Evolutionary conservation across 2,329 filamentous ascomycete genomes (phyloP), one percentile per base, ranked within the genome.

Genomic region (Chrysosporium keratinophilum): DNA sequence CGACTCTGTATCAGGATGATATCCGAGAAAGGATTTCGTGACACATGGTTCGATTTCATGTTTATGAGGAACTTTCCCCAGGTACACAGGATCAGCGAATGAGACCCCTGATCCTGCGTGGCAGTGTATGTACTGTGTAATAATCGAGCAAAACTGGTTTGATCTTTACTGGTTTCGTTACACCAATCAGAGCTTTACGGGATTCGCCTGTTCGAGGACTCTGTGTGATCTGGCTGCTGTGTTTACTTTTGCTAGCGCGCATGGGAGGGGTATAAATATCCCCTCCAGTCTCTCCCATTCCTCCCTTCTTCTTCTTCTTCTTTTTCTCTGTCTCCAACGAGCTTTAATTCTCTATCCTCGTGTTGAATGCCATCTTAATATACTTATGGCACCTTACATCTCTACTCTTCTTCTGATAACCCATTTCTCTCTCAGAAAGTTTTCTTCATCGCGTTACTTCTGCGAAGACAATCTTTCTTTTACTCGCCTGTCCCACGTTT

Each of bases 121-220:
- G 5, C 42, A 31, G 11, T 33, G n/a, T 45, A 15, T 35, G 44
- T 35, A 47, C 28, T 15, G 31, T 35, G 44, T 47, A 47, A 47
- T 47, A 12, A 11, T 20, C 31, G 19, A 20, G 28, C 23, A 35
- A 12, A 10, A 12, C 42, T 47, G 9, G 44, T 35, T 35, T 47
- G 44, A 47, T 47, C 44, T 37, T 34, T 35, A 28, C 9, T 17
- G 33, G 14, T n/a, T 47, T 20, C 35, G 15, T 47, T 47, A 34
- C 44, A 47, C 44, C 44, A 47, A 47, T 47, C 44, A 47, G 35
- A 19, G n/a, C 31, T 35, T 19, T 35, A 35, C 31, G 44, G 44
- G 19, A 47, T 17, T 47, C 31, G 44, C 44, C 44, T 47, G 44
- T 47, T 19, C 35, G 12, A 12, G 11, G 11, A n/a, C 11, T 12